Evolutionary conservation across 83 land plant genomes (phyloP).

Genomic region (Diphasiastrum complanatum): DNA sequence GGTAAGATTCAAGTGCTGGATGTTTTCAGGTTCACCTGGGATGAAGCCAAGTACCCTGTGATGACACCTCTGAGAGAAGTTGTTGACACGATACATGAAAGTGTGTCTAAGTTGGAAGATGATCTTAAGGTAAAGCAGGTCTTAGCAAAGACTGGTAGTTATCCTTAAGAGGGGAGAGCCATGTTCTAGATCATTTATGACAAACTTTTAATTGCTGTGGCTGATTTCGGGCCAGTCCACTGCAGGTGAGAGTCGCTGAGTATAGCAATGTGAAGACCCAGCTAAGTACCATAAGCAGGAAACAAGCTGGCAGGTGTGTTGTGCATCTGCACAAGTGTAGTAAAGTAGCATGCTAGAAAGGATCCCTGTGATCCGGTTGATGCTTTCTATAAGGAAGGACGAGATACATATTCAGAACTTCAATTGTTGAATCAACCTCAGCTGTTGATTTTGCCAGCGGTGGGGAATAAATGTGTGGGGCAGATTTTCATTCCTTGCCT

Average conservation of each 20-base stretch:
- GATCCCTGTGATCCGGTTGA: not conserved
- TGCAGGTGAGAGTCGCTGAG: conserved; percentile 85
- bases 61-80: conserved; percentile 85
- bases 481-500: no score
- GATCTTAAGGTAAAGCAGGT: conserved; percentile 67
- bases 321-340: no score
- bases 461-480: no score
- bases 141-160: not conserved
- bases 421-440: no score
- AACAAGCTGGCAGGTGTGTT: conserved; percentile 85
- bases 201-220: conserved; percentile 2
- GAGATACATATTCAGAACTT: no score
- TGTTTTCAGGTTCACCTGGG: conserved; percentile 94
- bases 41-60: conserved; percentile 88
- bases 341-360: no score
- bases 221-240: not conserved
- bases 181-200: not conserved
- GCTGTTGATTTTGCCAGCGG: no score
- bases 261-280: conserved; percentile 86
- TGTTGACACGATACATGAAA: conserved; percentile 64
- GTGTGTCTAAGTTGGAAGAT: conserved; percentile 80
- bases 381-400: not conserved
- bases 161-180: not conserved
- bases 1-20: not conserved
- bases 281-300: conserved; percentile 78